phyloP scores from a whole-genome alignment of 495 filamentous ascomycete species.

The Penicillium steckii region DNA sequence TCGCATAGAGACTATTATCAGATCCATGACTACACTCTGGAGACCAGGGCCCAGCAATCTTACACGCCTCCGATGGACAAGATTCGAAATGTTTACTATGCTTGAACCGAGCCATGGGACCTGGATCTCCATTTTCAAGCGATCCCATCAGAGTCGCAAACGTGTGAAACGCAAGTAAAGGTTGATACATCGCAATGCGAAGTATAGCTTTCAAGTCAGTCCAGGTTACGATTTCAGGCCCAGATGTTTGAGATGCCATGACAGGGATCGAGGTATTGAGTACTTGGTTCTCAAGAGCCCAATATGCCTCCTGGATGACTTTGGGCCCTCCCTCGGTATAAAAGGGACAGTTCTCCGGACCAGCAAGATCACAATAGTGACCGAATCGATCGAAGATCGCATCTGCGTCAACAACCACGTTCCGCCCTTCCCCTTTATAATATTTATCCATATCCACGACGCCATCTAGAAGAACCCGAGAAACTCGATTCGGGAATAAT shows the following conservation, averaged over 20 bases:
- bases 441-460: constrained; percentile 53
- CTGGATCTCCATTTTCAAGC: constrained; percentile 54
- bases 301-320: constrained; percentile 41
- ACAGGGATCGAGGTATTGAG: constrained; percentile 48
- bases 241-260: constrained; percentile 26
- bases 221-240: constrained; percentile 43
- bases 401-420: constrained; percentile 49
- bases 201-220: constrained; percentile 38
- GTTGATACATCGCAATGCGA: constrained; percentile 51
- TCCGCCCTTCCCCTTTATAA: constrained; percentile 38
- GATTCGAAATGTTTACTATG: constrained; percentile 28
- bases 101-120: constrained; percentile 49
- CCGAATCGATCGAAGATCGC: constrained; percentile 47
- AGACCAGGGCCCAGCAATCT: constrained; percentile 35
- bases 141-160: constrained; percentile 54
- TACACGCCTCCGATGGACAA: constrained; percentile 41
- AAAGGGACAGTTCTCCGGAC: constrained; percentile 38
- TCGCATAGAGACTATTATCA: constrained; percentile 40
- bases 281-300: constrained; percentile 35
- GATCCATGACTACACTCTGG: constrained; percentile 42
- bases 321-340: constrained; percentile 37
- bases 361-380: constrained; percentile 46
- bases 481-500: constrained; percentile 52
- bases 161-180: constrained; percentile 54
- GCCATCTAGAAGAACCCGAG: constrained; percentile 50